Evolutionary conservation across 2,329 filamentous ascomycete species (phyloP).

Genomic region (Raffaelea arxii): DNA sequence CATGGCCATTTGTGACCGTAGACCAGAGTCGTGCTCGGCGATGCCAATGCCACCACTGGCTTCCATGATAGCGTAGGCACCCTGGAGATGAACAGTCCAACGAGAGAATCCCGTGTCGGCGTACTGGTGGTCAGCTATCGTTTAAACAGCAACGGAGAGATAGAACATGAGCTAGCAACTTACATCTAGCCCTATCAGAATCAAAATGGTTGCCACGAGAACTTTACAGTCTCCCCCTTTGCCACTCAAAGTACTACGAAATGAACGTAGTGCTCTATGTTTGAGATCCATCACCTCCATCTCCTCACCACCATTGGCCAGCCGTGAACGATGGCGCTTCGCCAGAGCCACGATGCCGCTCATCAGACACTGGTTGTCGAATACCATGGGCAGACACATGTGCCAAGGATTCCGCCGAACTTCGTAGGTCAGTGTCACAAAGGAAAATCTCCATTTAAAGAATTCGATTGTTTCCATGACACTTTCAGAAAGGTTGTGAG

Average conservation of each 20-base stretch:
- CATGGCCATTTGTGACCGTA: neutral
- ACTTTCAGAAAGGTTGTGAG: neutral
- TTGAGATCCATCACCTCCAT: neutral
- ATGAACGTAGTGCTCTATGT: neutral
- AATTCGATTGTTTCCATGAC: neutral
- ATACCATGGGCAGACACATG: conserved; percentile 1
- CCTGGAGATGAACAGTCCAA: neutral
- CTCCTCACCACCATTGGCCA: neutral
- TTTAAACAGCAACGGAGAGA: neutral
- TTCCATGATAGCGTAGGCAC: neutral
- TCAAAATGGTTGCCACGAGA: neutral
- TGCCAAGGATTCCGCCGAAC: conserved; percentile 3
- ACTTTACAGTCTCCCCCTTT: neutral
- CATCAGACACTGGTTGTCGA: conserved; percentile 2
- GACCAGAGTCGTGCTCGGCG: neutral
- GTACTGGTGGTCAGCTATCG: too few relatives aligned
- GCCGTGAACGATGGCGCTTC: neutral
- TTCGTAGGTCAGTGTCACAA: neutral
- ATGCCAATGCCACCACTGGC: neutral
- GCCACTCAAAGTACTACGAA: neutral
- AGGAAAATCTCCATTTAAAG: neutral
- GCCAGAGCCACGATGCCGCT: conserved; percentile 1
- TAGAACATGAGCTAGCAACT: too few relatives aligned
- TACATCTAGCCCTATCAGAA: neutral
- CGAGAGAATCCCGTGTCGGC: neutral